phyloP scores from a whole-genome alignment of 2,329 filamentous ascomycete species.

The Alternaria postmessia region DNA sequence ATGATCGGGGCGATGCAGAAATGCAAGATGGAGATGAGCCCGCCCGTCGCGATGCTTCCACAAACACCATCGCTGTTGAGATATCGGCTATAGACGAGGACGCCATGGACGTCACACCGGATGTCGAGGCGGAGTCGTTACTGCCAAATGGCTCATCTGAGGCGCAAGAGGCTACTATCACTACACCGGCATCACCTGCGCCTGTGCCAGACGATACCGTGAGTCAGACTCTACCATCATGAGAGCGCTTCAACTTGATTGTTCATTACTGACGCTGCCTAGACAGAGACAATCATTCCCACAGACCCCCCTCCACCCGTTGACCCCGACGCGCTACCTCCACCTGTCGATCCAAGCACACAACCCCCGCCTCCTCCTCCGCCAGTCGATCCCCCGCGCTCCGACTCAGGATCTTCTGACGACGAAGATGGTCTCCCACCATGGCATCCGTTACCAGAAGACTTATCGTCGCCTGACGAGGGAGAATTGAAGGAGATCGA shows the following conservation, averaged over 20 bases:
- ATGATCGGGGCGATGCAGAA: conserved; percentile 48
- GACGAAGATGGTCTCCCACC: conserved; percentile 49
- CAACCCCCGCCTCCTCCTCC: conserved; percentile 46
- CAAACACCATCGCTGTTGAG: conserved; percentile 36
- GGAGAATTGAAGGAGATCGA: conserved; percentile 67
- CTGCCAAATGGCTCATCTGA: conserved; percentile 34
- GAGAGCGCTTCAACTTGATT: not conserved
- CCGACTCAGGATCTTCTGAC: conserved; percentile 47
- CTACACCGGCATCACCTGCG: conserved; percentile 27
- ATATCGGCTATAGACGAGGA: conserved; percentile 46
- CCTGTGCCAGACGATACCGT: conserved; percentile 28
- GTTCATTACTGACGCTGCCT: conserved; percentile 1
- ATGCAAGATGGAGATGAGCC: conserved; percentile 43
- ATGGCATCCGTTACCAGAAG: conserved; percentile 66
- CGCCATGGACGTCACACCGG: conserved; percentile 51
- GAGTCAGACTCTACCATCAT: conserved; percentile 5
- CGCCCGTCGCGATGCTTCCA: conserved; percentile 18
- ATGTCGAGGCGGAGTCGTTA: conserved; percentile 35
- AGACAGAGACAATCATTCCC: conserved; percentile 24
- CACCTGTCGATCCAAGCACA: conserved; percentile 27
- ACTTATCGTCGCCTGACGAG: conserved; percentile 63
- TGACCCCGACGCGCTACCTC: conserved; percentile 23
- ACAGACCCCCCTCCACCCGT: conserved; percentile 34
- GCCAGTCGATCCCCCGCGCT: conserved; percentile 38
- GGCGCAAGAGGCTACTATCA: conserved; percentile 17